Conservation (phyloP, 2,329 filamentous ascomycete species). For the Neoscytalidium dimidiatum region DNA sequence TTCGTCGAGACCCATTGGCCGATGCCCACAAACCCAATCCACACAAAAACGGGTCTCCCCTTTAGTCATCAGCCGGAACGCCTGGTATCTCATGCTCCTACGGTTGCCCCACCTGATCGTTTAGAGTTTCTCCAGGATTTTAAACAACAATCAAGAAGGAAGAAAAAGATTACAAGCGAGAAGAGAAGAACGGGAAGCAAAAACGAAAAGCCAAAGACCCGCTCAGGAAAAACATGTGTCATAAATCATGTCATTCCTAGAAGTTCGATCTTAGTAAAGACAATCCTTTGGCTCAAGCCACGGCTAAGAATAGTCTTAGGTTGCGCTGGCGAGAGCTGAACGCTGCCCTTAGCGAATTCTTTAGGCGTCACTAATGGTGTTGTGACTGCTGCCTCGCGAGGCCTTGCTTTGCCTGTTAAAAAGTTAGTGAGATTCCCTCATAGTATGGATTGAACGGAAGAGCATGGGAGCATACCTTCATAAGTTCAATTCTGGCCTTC, state of each 20-base stretch:
- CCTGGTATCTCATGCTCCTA: conserved; percentile 17
- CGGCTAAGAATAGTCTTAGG: not conserved
- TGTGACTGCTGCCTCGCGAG: conserved; percentile 35
- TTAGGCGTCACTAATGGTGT: not conserved
- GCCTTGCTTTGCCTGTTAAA: conserved; percentile 38
- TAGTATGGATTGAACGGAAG: too few relatives aligned
- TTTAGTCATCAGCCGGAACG: not conserved
- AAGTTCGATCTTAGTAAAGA: not conserved
- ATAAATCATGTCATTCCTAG: conserved; percentile 1
- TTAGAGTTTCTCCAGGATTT: not conserved
- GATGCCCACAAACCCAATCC: not conserved
- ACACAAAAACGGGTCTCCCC: not conserved
- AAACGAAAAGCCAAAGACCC: not conserved
- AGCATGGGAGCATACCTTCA: conserved; percentile 66
- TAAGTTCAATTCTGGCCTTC: conserved; percentile 96
- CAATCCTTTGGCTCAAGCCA: not conserved
- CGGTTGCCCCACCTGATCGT: not conserved
- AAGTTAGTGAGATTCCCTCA: conserved; percentile 24
- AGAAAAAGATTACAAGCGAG: not conserved
- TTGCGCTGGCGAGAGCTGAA: not conserved
- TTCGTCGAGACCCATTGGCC: not conserved
- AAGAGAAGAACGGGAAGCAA: not conserved
- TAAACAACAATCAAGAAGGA: not conserved
- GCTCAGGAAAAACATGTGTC: not conserved
- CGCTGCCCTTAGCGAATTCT: not conserved